Base-by-base conservation (phyloP, 495 filamentous ascomycete species). In the Penicillium atrosanguineum region DNA sequence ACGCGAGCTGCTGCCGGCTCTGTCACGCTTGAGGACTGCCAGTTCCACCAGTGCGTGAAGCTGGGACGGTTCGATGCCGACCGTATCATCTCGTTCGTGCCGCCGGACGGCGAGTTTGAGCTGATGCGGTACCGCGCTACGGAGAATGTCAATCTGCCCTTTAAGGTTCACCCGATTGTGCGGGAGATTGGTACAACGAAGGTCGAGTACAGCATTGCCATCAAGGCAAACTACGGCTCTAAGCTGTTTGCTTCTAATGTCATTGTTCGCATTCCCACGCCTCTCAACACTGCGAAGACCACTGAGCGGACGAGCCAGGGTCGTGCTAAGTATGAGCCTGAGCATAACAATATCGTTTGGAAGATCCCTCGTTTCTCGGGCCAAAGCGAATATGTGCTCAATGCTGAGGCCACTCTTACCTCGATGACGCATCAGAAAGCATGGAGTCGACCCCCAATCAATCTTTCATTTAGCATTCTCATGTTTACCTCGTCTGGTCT, bases 41-140 rank as follows among this genome's bases (percentile, higher is more conserved):
- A 97, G 64, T 97, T 99, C 76, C 95, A 99, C 71, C 95, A 99
- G 74, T 99, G 95, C 73, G 95, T 99, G 51, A 96, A 97, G 72
- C 80, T 99, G 23, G 91, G 91, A 31, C 95, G 91, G 64, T 99
- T 99, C 68, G 94, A 97, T 75, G 88, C 89, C 1, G 95, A 99
- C 69, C 84, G 95, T 46, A 99, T 95, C 68, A 99, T 99, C 71
- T 92, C 87, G 20, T 99, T 99, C 72, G 85, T 99, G 31, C 95
- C 95, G 34, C 95, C 95, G 23, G 95, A 99, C 73, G 95, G 95
- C 56, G 93, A 97, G 62, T 99, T 99, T 72, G 95, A 99, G 76
- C 82, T 99, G 50, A 99, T 99, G 95, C 87, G 91, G 19, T 99
- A 99, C 75, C 90, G 95, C 56, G 93, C 95, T n/a, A 97, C 94